Conservation (phyloP, 2,329 filamentous ascomycete genomes). For the Microcyclospora tardicrescens region DNA sequence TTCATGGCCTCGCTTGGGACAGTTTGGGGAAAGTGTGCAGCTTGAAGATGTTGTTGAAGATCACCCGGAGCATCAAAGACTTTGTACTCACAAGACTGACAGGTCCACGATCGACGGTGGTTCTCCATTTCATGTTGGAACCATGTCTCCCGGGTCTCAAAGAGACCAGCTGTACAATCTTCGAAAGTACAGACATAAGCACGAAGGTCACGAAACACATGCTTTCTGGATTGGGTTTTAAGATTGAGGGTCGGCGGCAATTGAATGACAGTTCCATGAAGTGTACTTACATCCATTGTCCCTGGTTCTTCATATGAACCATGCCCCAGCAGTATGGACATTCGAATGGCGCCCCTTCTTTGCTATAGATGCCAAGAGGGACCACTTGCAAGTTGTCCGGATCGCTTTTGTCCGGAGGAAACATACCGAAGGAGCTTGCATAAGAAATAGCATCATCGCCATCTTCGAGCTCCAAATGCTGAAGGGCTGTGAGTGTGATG, state of each 20-base stretch:
- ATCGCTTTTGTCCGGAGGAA: too few relatives aligned
- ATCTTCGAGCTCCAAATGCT: slow-evolving; percentile 5
- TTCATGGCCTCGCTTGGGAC: background rate
- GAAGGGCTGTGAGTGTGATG: slow-evolving; percentile 2
- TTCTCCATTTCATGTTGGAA: slow-evolving; percentile 11
- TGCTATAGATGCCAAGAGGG: background rate
- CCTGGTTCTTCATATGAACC: slow-evolving; percentile 4
- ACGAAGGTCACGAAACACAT: slow-evolving; percentile 9
- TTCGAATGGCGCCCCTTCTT: slow-evolving; percentile 8
- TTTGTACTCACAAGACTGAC: slow-evolving; percentile 2
- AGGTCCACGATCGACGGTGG: slow-evolving; percentile 12
- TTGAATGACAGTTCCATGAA: too few relatives aligned
- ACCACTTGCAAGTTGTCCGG: background rate
- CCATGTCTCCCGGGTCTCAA: slow-evolving; percentile 11
- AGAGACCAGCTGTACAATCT: slow-evolving; percentile 14
- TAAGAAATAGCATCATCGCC: slow-evolving; percentile 9
- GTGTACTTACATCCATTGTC: slow-evolving; percentile 7
- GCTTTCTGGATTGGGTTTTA: too few relatives aligned
- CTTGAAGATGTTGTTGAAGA: background rate
- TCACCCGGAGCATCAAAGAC: background rate
- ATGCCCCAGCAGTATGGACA: slow-evolving; percentile 16
- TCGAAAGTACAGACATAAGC: slow-evolving; percentile 12
- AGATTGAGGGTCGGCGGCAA: too few relatives aligned
- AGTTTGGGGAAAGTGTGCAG: background rate
- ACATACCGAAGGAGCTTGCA: slow-evolving; percentile 4